These are phyloP conservation scores for Bolboschoenus planiculmis DNA, from an alignment of 176 grass and related monocot species.

Conservation along the genomic window DNA sequence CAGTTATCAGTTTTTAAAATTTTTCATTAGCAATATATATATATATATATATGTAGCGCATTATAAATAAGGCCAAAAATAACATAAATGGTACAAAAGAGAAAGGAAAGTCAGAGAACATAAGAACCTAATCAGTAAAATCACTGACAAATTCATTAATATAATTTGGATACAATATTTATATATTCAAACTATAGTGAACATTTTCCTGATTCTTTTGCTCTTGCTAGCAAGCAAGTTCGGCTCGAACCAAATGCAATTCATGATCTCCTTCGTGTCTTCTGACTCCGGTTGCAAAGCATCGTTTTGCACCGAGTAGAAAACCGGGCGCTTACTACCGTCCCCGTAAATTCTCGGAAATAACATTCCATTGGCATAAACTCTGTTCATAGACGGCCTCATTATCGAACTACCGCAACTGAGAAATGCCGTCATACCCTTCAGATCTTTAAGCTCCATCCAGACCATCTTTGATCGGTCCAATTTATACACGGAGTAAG, in stretches of 20 bases:
- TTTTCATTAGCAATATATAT: too few species aligned
- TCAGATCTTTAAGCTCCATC: background rate
- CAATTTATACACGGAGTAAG: background rate
- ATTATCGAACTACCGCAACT: background rate
- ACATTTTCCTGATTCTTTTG: background rate
- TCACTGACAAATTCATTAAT: background rate
- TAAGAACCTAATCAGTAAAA: background rate
- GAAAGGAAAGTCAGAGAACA: background rate
- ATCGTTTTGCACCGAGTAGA: constrained; percentile 7
- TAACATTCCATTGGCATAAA: background rate
- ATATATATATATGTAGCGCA: too few species aligned
- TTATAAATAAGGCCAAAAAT: background rate
- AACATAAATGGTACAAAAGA: background rate
- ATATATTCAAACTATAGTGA: background rate
- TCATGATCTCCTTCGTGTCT: background rate
- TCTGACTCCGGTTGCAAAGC: background rate
- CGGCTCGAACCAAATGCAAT: constrained; percentile 15
- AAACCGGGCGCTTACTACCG: background rate
- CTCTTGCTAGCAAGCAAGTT: background rate
- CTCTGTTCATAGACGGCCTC: background rate
- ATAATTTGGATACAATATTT: background rate
- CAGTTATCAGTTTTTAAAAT: too few species aligned
- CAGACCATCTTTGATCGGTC: background rate
- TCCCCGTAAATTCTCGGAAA: background rate
- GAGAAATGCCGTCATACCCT: background rate